These are phyloP conservation scores for Vigna hirtella DNA, from an alignment of 306 rosid species.

Conservation along the genomic window DNA sequence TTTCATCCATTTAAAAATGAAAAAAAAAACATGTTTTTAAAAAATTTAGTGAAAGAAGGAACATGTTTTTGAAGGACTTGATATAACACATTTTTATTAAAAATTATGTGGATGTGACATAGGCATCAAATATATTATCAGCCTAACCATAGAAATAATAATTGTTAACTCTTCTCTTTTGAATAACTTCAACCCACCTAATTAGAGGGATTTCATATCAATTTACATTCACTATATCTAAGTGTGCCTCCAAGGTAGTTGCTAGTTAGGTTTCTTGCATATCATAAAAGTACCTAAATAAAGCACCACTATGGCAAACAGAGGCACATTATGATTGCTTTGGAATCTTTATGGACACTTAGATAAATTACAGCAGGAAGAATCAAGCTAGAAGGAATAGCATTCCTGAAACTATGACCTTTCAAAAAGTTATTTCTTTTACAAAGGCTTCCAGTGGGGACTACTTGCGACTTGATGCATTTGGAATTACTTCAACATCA, in stretches of 20 bases:
- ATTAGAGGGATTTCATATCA: conserved; percentile 21
- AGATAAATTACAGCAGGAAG: conserved; percentile 17
- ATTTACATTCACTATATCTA: conserved; percentile 32
- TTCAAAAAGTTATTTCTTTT: conserved; percentile 45
- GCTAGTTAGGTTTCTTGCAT: conserved; percentile 27
- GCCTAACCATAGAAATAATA: not conserved
- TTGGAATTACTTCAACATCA: conserved; percentile 56
- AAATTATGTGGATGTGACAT: no score
- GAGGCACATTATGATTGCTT: conserved; percentile 41
- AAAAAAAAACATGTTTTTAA: not conserved
- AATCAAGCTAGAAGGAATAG: conserved; percentile 57
- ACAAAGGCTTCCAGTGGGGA: conserved; percentile 26
- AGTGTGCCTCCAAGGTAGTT: not conserved
- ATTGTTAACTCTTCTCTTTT: not conserved
- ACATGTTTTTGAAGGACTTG: not conserved
- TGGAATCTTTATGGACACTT: conserved; percentile 44
- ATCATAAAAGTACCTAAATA: conserved; percentile 30
- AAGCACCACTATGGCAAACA: conserved; percentile 37
- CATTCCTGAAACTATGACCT: conserved; percentile 45
- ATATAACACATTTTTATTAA: not conserved
- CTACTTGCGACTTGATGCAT: conserved; percentile 42
- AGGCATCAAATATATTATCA: no score
- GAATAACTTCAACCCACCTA: not conserved
- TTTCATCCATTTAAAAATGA: not conserved
- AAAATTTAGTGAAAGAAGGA: not conserved